Conservation (phyloP, 345 rosid genomes). For the Brassica cretica region DNA sequence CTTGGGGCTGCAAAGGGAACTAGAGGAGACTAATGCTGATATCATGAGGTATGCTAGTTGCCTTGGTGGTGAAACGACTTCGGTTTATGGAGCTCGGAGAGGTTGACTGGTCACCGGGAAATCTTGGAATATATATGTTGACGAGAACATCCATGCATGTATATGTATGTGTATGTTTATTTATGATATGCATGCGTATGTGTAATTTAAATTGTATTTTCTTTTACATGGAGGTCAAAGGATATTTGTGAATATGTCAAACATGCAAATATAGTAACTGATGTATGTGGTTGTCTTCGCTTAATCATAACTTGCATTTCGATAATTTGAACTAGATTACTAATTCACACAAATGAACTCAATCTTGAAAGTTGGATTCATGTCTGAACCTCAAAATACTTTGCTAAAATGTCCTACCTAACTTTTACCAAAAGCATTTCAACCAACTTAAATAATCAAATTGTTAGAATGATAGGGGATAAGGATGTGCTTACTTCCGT, state of each 20-base stretch:
- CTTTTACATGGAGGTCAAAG: neutral
- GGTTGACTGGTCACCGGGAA: constrained; percentile 26
- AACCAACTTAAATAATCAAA: neutral
- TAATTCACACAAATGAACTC: neutral
- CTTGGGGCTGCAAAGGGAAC: constrained; percentile 55
- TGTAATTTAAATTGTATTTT: neutral
- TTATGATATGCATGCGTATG: neutral
- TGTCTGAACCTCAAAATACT: neutral
- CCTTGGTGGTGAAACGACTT: constrained; percentile 32
- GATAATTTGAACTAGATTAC: neutral
- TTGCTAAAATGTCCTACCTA: neutral
- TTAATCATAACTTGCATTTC: neutral
- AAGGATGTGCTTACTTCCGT: too few species aligned
- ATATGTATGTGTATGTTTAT: constrained; percentile 4
- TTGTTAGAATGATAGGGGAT: neutral
- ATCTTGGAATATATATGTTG: constrained; percentile 7
- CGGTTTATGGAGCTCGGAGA: constrained; percentile 31
- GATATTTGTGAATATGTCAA: neutral
- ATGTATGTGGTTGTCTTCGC: neutral
- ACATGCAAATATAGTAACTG: neutral
- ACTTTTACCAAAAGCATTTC: neutral
- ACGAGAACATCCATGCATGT: neutral
- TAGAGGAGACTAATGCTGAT: constrained; percentile 66
- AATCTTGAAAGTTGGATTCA: neutral
- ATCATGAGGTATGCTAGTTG: constrained; percentile 47